Percentiles rank a stretch among this genome's conserved stretches.
These are phyloP conservation scores for Penicillium samsonianum DNA, from an alignment of 495 filamentous ascomycete genomes.

Conservation along the genomic window DNA sequence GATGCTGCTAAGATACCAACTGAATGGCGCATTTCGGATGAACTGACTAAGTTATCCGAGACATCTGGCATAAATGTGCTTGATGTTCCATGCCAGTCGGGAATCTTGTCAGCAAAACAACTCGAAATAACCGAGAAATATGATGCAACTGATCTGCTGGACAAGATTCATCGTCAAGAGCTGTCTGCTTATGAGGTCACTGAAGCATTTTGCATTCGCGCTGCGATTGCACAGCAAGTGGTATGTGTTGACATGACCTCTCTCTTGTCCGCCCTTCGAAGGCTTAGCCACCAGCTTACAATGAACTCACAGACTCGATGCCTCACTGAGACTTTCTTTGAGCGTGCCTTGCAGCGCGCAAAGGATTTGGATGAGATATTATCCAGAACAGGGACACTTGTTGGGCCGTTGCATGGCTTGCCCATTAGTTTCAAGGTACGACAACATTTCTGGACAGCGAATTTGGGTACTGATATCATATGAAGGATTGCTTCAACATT, in stretches of 20 bases:
- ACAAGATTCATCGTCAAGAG: conserved; percentile 30
- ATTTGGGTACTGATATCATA: not conserved
- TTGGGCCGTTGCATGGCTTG: conserved; percentile 64
- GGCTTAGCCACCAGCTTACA: not conserved
- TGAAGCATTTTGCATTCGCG: conserved; percentile 58
- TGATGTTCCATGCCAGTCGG: conserved; percentile 32
- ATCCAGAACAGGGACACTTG: conserved; percentile 32
- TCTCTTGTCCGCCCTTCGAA: too few species aligned
- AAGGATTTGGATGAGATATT: conserved; percentile 43
- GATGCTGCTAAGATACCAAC: conserved; percentile 44
- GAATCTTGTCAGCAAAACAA: not conserved
- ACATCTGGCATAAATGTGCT: conserved; percentile 28
- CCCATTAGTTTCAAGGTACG: conserved; percentile 67
- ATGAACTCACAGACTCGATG: conserved; percentile 43
- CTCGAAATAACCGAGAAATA: conserved; percentile 2
- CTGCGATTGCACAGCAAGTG: conserved; percentile 36
- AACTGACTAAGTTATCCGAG: conserved; percentile 17
- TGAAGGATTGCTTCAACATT: conserved; percentile 43
- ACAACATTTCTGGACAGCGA: too few species aligned
- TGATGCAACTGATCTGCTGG: conserved; percentile 5
- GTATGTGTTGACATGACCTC: not conserved
- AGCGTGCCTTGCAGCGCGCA: conserved; percentile 37
- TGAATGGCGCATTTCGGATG: conserved; percentile 38
- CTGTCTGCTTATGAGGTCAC: conserved; percentile 38
- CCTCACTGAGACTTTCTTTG: conserved; percentile 51